Evolutionary conservation across 2,329 filamentous ascomycete genomes (phyloP).

Genomic region (Fusarium poae): DNA sequence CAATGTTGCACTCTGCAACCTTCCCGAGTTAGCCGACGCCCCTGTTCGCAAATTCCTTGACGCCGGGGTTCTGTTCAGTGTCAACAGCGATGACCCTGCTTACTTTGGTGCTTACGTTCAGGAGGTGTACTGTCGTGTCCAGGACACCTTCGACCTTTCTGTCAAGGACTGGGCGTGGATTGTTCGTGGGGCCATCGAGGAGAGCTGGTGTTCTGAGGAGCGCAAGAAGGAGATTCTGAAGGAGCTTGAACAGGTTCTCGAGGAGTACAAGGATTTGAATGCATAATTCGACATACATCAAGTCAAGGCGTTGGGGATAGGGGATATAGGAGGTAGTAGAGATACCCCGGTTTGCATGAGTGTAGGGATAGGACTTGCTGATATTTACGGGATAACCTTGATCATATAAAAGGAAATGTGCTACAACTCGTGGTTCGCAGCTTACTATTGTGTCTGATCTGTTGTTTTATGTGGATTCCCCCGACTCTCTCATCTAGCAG

Average conservation of each 20-base stretch:
- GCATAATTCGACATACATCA: background rate
- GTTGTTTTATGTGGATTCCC: constrained; percentile 1
- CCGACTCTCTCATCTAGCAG: constrained; percentile 12
- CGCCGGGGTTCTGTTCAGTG: constrained; percentile 73
- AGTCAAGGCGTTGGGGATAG: constrained; percentile 14
- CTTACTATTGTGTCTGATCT: constrained; percentile 13
- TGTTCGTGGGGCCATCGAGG: constrained; percentile 70
- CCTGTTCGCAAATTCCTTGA: constrained; percentile 75
- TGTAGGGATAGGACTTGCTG: background rate
- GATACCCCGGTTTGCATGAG: constrained; percentile 23
- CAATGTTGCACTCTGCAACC: constrained; percentile 66
- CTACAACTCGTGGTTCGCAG: constrained; percentile 13
- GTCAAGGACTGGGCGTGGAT: constrained; percentile 76
- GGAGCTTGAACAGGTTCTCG: constrained; percentile 55
- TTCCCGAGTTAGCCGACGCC: constrained; percentile 51
- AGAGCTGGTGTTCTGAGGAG: constrained; percentile 75
- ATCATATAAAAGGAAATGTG: constrained; percentile 19
- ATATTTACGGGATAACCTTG: constrained; percentile 1
- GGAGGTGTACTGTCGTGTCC: constrained; percentile 79
- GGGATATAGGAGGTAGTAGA: background rate
- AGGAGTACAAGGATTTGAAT: constrained; percentile 30
- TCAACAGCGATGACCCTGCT: constrained; percentile 81
- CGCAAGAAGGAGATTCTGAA: constrained; percentile 71
- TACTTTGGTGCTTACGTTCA: constrained; percentile 83
- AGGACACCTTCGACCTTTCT: constrained; percentile 75